phyloP scores from a whole-genome alignment of 164 flowering plant genomes.

The Kingdonia uniflora region DNA sequence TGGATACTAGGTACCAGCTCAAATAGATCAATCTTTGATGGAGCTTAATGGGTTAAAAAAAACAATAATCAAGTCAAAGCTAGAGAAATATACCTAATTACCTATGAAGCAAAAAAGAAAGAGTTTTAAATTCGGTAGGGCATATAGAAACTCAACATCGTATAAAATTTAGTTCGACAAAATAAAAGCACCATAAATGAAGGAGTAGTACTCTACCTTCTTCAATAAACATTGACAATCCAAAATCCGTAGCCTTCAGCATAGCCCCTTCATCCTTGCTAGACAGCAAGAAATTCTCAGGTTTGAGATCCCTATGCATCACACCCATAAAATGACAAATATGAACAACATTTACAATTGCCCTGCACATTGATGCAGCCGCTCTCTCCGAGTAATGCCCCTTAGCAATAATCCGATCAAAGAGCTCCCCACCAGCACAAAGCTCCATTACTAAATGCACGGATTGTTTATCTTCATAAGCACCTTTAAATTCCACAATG shows the following conservation, averaged over 20 bases:
- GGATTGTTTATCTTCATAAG: conserved; percentile 58
- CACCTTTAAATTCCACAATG: conserved; percentile 65
- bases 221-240: conserved; percentile 72
- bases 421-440: conserved; percentile 75
- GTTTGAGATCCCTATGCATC: conserved; percentile 70
- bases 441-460: conserved; percentile 78
- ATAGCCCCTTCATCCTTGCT: conserved; percentile 41
- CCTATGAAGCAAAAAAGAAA: background rate
- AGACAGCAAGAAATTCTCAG: conserved; percentile 65
- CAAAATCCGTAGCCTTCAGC: conserved; percentile 75
- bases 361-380: conserved; percentile 44
- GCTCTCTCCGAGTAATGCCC: conserved; percentile 67
- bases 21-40: too few species aligned
- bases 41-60: too few species aligned
- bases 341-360: conserved; percentile 65
- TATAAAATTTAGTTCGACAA: background rate
- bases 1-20: too few species aligned
- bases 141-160: background rate
- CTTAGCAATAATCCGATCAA: conserved; percentile 60
- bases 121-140: background rate
- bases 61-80: too few species aligned
- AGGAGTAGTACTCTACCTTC: conserved; percentile 39
- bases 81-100: too few species aligned
- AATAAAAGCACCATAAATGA: background rate
- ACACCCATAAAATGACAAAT: conserved; percentile 82